Evolutionary conservation across 345 rosid genomes (phyloP).

Genomic region (Eucalyptus pauciflora): DNA sequence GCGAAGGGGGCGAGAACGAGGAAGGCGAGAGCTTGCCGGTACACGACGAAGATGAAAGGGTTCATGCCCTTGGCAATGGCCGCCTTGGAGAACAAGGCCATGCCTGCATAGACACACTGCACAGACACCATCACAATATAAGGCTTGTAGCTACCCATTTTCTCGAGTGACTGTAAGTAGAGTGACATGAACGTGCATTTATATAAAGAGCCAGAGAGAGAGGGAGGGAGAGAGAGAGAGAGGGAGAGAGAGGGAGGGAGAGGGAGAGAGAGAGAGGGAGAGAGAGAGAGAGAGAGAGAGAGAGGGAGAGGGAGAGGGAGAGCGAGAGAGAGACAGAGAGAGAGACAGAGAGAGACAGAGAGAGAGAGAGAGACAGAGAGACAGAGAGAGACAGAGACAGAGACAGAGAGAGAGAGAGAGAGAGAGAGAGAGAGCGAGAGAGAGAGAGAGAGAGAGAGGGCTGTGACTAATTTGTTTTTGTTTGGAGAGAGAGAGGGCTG

Average conservation of each 20-base stretch:
- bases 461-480: too few relatives aligned
- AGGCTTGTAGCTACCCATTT: conserved; percentile 22
- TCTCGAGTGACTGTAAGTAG: not conserved
- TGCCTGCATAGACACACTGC: conserved; percentile 62
- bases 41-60: conserved; percentile 66
- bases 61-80: conserved; percentile 70
- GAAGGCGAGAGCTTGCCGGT: conserved; percentile 74
- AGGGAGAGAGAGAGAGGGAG: too few relatives aligned
- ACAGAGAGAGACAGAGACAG: not conserved
- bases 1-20: conserved; percentile 63
- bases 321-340: not conserved
- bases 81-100: conserved; percentile 73
- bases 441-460: not conserved
- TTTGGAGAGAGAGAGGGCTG: not conserved
- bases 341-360: not conserved
- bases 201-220: not conserved
- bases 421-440: not conserved
- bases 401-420: not conserved
- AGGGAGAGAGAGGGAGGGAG: not conserved
- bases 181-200: not conserved
- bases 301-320: not conserved
- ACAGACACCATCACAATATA: conserved; percentile 52
- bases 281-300: not conserved
- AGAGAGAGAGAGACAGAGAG: not conserved
- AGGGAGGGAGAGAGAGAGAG: not conserved